Evolutionary conservation across 805 yeast genomes (phyloP).

Genomic region (Wilhelminamyces savonicus): DNA sequence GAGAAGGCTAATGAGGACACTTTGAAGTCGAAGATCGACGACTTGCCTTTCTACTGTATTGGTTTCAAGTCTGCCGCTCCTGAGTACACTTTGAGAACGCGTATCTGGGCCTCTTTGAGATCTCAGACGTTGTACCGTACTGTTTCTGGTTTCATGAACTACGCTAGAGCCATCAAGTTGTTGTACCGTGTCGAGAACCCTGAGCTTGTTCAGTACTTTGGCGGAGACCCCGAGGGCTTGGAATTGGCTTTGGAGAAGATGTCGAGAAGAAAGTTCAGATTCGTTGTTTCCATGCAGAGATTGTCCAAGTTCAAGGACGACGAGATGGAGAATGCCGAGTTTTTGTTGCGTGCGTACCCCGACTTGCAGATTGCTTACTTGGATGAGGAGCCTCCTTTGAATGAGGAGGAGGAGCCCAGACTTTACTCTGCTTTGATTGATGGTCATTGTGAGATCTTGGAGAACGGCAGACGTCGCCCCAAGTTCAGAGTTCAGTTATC

Average conservation of each 20-base stretch:
- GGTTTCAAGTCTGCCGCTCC: conserved; percentile 98
- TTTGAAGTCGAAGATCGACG: conserved; percentile 80
- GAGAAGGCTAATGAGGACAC: conserved; percentile 48
- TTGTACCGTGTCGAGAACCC: conserved; percentile 93
- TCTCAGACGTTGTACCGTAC: conserved; percentile 96
- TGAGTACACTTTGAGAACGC: conserved; percentile 89
- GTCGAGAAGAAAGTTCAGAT: conserved; percentile 79
- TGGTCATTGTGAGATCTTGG: conserved; percentile 67
- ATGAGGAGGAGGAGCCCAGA: conserved; percentile 64
- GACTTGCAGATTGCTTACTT: conserved; percentile 86
- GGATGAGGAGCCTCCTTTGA: conserved; percentile 83
- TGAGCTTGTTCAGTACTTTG: conserved; percentile 94
- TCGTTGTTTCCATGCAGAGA: conserved; percentile 84
- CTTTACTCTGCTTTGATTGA: conserved; percentile 74
- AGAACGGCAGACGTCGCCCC: conserved; percentile 59
- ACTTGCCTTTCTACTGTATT: conserved; percentile 88
- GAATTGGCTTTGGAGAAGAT: conserved; percentile 89
- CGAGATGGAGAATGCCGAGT: conserved; percentile 75
- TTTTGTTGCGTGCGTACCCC: conserved; percentile 77
- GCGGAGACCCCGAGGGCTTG: conserved; percentile 95
- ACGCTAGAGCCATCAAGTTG: conserved; percentile 90
- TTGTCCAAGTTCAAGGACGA: conserved; percentile 64
- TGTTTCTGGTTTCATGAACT: conserved; percentile 97
- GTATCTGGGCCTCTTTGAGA: conserved; percentile 98
- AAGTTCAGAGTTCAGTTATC: conserved; percentile 71